Evolutionary conservation across 371 early-diverging fungal species (phyloP), one percentile per base, ranked within the genome.

Genomic region (Fennellomyces sp.): DNA sequence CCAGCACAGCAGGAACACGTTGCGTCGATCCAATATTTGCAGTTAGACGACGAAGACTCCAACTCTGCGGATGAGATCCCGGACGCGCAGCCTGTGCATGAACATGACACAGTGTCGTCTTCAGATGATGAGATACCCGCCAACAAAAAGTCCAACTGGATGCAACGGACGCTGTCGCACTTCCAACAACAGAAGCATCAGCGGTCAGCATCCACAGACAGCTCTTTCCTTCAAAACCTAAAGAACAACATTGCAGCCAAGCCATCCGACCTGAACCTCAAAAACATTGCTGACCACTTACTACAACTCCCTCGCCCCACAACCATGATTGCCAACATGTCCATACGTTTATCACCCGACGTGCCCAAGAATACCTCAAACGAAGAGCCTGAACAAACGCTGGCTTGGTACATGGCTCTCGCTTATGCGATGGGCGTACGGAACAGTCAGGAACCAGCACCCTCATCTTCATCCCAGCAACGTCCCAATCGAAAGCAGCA

Each of bases 321-420:
- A 28, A 60, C 65, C 6, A 69, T 72, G 66, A 69, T 76, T 45
- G 68, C 70, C 23, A 76, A 76, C 11, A 70, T 78, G 68, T 69
- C 76, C 31, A 39, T 67, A 1, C 45, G 72, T 36, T 70, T 74
- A 31, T 64, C 66, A 13, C 35, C 45, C 29, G 64, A 58, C 0
- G 52, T n/a, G 19, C 51, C 33, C 15, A 49, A 33, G n/a, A 50
- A 49, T 25, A 45, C 42, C 28, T 49, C 17, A 42, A 52, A 38
- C 23, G 62, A 68, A 35, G 70, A 74, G 28, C 65, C 70, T 17
- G 78, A 78, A 23, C 73, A 75, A 39, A 60, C 75, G 0, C 59
- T 78, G 25, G 78, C 78, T 12, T 78, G 78, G 78, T 78, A 78
- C 35, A 78, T 78, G 78, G 78, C 78, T 2, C 42, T 78, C 3